These are phyloP conservation scores for Phoma sp. DNA, from an alignment of 2,329 filamentous ascomycete species.

Conservation along the genomic window DNA sequence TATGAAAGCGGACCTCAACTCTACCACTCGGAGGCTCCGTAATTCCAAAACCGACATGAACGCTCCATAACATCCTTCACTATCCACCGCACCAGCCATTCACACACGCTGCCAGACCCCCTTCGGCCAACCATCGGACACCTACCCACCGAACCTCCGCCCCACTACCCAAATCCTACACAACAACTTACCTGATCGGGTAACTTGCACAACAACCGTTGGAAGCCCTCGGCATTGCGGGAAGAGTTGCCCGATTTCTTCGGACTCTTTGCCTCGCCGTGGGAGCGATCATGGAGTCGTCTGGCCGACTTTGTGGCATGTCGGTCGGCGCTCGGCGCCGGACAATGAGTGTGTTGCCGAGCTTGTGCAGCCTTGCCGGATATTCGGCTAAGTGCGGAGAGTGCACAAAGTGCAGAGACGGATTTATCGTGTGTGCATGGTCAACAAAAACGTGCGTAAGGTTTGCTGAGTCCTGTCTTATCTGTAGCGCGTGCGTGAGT, in stretches of 20 bases:
- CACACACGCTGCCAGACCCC: neutral
- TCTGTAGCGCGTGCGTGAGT: constrained; percentile 6
- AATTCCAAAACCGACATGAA: no score
- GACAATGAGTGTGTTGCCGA: constrained; percentile 1
- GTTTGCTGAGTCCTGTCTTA: neutral
- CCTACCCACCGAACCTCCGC: constrained; percentile 9
- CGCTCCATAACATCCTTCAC: no score
- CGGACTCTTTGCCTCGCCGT: constrained; percentile 6
- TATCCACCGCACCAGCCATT: neutral
- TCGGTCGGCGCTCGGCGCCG: constrained; percentile 9
- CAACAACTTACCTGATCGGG: constrained; percentile 6
- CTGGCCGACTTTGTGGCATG: constrained; percentile 6
- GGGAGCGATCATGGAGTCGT: neutral
- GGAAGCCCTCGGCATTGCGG: constrained; percentile 20
- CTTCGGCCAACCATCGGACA: constrained; percentile 10
- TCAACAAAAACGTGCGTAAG: neutral
- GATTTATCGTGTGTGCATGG: neutral
- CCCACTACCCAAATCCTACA: constrained; percentile 3
- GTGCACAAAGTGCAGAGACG: neutral
- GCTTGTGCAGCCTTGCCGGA: neutral
- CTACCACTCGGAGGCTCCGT: no score
- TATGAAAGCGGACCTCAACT: no score
- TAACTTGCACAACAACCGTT: constrained; percentile 7
- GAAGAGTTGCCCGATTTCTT: constrained; percentile 16
- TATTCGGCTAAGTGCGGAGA: neutral